These are phyloP conservation scores for Ilyonectria mors-panacis DNA, from an alignment of 2,329 filamentous ascomycete genomes.

Conservation along the genomic window DNA sequence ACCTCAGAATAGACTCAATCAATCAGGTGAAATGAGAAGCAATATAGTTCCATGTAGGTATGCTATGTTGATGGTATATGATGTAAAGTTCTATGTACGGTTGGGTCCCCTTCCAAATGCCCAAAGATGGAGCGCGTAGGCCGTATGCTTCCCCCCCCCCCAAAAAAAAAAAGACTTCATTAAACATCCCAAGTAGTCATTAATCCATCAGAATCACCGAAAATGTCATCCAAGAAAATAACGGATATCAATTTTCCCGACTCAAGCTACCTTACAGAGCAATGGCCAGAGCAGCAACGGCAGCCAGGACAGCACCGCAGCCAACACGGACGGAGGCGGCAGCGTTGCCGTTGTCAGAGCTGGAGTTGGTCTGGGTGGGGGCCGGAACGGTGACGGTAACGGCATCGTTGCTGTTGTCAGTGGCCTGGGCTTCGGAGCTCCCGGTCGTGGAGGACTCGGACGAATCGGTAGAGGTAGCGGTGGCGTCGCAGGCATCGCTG, in stretches of 20 bases:
- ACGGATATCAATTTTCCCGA: conserved; percentile 6
- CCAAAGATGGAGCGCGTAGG: conserved; percentile 27
- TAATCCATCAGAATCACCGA: conserved; percentile 29
- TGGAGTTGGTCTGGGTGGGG: conserved; percentile 27
- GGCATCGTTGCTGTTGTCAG: conserved; percentile 24
- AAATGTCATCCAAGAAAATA: conserved; percentile 23
- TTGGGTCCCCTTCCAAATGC: conserved; percentile 28
- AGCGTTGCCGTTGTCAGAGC: conserved; percentile 28
- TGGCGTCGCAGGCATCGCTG: conserved; percentile 47
- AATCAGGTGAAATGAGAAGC: conserved; percentile 6
- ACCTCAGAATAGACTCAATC: conserved; percentile 39
- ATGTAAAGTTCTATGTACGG: conserved; percentile 43
- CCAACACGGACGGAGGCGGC: conserved; percentile 40
- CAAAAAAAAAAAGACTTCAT: conserved; percentile 38
- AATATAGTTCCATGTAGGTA: conserved; percentile 1
- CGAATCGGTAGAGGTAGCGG: conserved; percentile 14
- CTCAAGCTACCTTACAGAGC: conserved; percentile 38
- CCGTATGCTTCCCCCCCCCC: conserved; percentile 26
- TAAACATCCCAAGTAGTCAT: conserved; percentile 42
- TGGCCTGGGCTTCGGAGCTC: conserved; percentile 22
- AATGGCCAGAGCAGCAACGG: conserved; percentile 40
- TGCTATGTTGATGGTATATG: conserved; percentile 27
- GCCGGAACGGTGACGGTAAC: conserved; percentile 42
- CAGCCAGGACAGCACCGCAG: conserved; percentile 42
- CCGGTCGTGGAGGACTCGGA: conserved; percentile 30